Evolutionary conservation across 2,329 filamentous ascomycete genomes (phyloP).

Genomic region (Xylaria sp.): DNA sequence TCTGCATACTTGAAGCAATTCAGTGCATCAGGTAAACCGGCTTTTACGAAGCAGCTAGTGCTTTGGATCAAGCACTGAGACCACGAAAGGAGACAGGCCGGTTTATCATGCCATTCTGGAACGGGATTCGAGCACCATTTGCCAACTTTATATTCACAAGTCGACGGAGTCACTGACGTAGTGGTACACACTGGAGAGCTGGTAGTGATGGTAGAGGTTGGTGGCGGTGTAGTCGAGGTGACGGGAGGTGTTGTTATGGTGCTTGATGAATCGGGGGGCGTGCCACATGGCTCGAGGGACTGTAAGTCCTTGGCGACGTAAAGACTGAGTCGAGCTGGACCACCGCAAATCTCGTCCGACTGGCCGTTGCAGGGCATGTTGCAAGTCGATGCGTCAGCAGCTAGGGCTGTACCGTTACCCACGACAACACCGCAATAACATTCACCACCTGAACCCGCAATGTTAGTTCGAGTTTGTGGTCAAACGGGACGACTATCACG

Average conservation of each 20-base stretch:
- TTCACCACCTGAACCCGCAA: slow-evolving; percentile 48
- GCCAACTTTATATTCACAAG: slow-evolving; percentile 66
- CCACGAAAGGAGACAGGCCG: slow-evolving; percentile 56
- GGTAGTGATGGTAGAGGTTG: not conserved
- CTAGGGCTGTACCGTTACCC: slow-evolving; percentile 57
- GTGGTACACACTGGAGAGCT: slow-evolving; percentile 59
- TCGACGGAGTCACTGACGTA: slow-evolving; percentile 57
- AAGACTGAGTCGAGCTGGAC: slow-evolving; percentile 55
- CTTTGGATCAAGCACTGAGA: slow-evolving; percentile 60
- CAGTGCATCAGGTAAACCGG: slow-evolving; percentile 61
- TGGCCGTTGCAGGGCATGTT: slow-evolving; percentile 64
- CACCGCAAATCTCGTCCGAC: slow-evolving; percentile 56
- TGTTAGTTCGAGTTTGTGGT: slow-evolving; percentile 15
- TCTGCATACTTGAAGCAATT: slow-evolving; percentile 62
- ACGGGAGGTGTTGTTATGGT: slow-evolving; percentile 38
- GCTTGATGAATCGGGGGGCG: slow-evolving; percentile 53
- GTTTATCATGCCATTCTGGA: slow-evolving; percentile 59
- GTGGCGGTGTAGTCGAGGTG: slow-evolving; percentile 49
- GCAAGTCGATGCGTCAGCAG: slow-evolving; percentile 55
- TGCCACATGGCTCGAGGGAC: slow-evolving; percentile 54
- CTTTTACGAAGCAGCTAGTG: slow-evolving; percentile 62
- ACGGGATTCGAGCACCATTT: slow-evolving; percentile 58
- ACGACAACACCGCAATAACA: slow-evolving; percentile 66
- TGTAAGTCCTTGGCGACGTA: slow-evolving; percentile 62
- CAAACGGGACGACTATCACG: not conserved